A percentile compares a stretch with the other conserved stretches of the same genome.
These are phyloP conservation scores for Phytophthora pinifolia DNA, from an alignment of 352 stramenopile genomes.

Conservation along the genomic window DNA sequence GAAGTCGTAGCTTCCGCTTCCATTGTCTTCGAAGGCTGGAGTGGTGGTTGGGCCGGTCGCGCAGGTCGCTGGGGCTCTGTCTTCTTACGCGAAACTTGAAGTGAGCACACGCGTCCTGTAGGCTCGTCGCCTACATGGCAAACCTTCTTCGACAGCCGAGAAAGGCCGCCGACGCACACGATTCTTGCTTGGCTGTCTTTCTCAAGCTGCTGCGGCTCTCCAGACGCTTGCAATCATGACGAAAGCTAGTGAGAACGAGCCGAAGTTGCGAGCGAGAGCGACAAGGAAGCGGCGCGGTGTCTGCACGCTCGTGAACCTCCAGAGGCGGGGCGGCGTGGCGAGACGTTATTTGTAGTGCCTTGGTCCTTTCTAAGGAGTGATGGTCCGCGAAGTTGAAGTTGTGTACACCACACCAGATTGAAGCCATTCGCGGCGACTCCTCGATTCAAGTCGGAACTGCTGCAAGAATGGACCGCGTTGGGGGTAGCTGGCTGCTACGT, in stretches of 20 bases:
- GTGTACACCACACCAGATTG: slow-evolving; percentile 16
- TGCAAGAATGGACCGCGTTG: slow-evolving; percentile 1
- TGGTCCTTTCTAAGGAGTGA: slow-evolving; percentile 35
- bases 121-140: slow-evolving; percentile 5
- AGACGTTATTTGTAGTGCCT: not conserved
- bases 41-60: not conserved
- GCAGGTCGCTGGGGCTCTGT: slow-evolving; percentile 13
- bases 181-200: slow-evolving; percentile 18
- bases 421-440: slow-evolving; percentile 8
- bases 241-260: slow-evolving; percentile 24
- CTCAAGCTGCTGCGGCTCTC: slow-evolving; percentile 24
- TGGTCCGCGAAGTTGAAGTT: slow-evolving; percentile 35
- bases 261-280: slow-evolving; percentile 6
- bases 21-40: slow-evolving; percentile 10
- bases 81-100: slow-evolving; percentile 28
- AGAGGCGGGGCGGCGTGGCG: not conserved
- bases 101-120: slow-evolving; percentile 24
- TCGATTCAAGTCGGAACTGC: not conserved
- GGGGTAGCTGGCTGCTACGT: not conserved
- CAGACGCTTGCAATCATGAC: slow-evolving; percentile 20
- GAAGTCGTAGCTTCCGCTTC: slow-evolving; percentile 8
- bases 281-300: slow-evolving; percentile 1
- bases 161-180: slow-evolving; percentile 20
- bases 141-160: slow-evolving; percentile 31
- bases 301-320: slow-evolving; percentile 19